A percentile compares a stretch with the other conserved stretches of the same genome.
Conservation (phyloP, 345 rosid genomes). For the Dipteronia dyeriana region DNA sequence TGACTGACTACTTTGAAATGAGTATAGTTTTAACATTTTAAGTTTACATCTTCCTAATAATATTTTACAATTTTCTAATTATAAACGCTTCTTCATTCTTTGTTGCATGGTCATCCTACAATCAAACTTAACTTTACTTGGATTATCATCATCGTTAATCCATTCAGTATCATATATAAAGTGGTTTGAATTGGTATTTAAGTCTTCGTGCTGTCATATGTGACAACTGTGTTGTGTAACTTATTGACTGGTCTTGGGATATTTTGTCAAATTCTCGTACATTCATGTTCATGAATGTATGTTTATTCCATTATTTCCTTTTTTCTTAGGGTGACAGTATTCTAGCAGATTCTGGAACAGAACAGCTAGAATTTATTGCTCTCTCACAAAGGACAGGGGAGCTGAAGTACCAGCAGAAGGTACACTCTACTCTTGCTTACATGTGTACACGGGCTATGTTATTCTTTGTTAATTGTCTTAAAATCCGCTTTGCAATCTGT, state of each 20-base stretch:
- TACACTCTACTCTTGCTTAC: conserved; percentile 27
- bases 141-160: neutral
- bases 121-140: neutral
- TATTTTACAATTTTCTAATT: neutral
- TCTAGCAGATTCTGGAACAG: conserved; percentile 98
- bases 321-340: conserved; percentile 79
- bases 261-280: neutral
- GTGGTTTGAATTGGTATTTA: neutral
- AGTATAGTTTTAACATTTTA: neutral
- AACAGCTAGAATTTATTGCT: conserved; percentile 95
- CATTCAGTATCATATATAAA: neutral
- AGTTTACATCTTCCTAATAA: neutral
- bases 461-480: neutral
- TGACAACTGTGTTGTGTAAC: neutral
- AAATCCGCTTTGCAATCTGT: neutral
- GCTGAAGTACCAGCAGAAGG: conserved; percentile 92
- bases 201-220: neutral
- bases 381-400: conserved; percentile 98
- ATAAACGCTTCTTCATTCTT: neutral
- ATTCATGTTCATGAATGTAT: neutral
- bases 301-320: neutral
- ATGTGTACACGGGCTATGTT: neutral
- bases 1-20: neutral
- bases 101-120: neutral
- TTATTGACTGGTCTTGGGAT: neutral